Base-by-base conservation (phyloP, 306 rosid genomes). In the Prunus salicina region DNA sequence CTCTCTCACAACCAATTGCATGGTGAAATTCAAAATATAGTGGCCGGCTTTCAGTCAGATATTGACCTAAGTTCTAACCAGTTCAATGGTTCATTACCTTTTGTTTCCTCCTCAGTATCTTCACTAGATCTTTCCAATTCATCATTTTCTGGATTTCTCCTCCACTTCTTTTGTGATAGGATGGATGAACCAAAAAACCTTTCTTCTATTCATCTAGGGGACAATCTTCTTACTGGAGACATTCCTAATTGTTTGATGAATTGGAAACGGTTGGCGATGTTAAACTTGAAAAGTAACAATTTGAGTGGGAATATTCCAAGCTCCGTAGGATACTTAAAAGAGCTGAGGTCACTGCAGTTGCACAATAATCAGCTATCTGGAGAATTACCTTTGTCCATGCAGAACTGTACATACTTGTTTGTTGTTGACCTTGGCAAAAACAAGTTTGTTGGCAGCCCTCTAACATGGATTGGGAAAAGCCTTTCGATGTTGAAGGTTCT, bases 271-370 rank as follows among this genome's bases (percentile, higher is more conserved):
- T 63, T 75, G 22, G 0, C 0, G 2, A 0, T 8, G 7, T 1
- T 87, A 34, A 62, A 85, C 69, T 67, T 87, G 64, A 80, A 81
- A 0, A 12, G 14, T 20, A 87, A 85, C 79, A 76, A 76, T 18
- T 76, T 85, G 0, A 63, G 57, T 13, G 87, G 91, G n/a, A 34
- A 64, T 4, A 80, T 87, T 8, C 91, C 91, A 30, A 76, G 53
- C 14, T 87, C 87, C 74, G 75, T 84, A 56, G 66, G 73, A 76
- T 55, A 43, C 62, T 63, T 78, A 30, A 4, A 12, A 22, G 1
- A 11, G 4, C 70, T 83, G 1, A 0, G 1, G 4, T 45, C 82
- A 1, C 5, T 84, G 6, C 65, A 72, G 14, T 14, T 80, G 18
- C 69, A 38, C 16, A 80, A 73, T 32, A 84, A 84, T 16, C 68